These are phyloP conservation scores for Lachnellula willkommii DNA, from an alignment of 2,329 filamentous ascomycete genomes.

Conservation along the genomic window DNA sequence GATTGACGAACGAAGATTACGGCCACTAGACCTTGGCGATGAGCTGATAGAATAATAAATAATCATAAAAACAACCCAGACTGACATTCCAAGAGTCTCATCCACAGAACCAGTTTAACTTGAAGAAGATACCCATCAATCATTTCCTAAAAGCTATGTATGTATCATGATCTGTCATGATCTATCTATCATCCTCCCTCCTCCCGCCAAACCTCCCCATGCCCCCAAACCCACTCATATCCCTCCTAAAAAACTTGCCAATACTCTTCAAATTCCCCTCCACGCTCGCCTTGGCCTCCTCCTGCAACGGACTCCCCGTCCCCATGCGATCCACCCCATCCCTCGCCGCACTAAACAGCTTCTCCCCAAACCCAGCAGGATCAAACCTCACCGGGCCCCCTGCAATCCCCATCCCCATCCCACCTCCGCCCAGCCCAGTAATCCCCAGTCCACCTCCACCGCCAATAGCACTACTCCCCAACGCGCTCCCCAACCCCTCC, in stretches of 20 bases:
- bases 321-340: slow-evolving; percentile 78
- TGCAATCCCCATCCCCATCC: slow-evolving; percentile 19
- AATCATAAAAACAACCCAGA: too few relatives aligned
- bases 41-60: too few relatives aligned
- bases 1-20: neutral
- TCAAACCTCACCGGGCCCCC: slow-evolving; percentile 62
- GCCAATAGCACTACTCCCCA: too few relatives aligned
- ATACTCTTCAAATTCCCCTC: slow-evolving; percentile 95
- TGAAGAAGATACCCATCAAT: too few relatives aligned
- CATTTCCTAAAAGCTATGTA: too few relatives aligned
- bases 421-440: slow-evolving; percentile 35
- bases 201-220: slow-evolving; percentile 48
- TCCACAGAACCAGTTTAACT: too few relatives aligned
- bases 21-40: neutral
- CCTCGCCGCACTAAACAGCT: slow-evolving; percentile 78
- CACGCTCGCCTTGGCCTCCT: slow-evolving; percentile 60
- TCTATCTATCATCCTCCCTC: slow-evolving; percentile 13
- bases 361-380: slow-evolving; percentile 75
- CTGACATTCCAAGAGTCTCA: too few relatives aligned
- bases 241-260: slow-evolving; percentile 90
- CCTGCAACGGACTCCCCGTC: slow-evolving; percentile 30
- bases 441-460: slow-evolving; percentile 38
- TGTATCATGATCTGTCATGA: neutral
- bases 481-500: slow-evolving; percentile 36
- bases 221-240: slow-evolving; percentile 71